Evolutionary conservation across 768 basidiomycete species (phyloP).

Genomic region (Stropharia rugosoannulata): DNA sequence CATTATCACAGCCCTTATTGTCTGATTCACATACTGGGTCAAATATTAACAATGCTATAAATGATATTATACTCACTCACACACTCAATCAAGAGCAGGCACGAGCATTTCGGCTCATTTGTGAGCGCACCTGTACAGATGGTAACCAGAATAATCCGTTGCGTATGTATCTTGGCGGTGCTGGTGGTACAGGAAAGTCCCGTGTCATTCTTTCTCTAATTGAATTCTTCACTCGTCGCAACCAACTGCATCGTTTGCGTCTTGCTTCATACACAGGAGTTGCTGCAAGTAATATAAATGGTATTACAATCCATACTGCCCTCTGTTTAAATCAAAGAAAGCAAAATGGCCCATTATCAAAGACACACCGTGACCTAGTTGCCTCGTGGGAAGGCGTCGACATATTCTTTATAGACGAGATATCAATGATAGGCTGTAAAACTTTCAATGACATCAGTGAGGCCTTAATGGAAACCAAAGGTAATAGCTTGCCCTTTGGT

Average conservation of each 20-base stretch:
- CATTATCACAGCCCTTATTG: no score
- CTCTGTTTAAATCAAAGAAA: constrained; percentile 18
- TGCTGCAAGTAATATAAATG: constrained; percentile 36
- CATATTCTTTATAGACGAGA: constrained; percentile 36
- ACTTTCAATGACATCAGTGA: constrained; percentile 30
- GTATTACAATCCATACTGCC: constrained; percentile 39
- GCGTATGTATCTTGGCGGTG: constrained; percentile 34
- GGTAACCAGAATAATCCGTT: constrained; percentile 16
- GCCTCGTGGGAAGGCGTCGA: constrained; percentile 39
- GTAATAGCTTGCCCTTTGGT: constrained; percentile 29
- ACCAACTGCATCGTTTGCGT: constrained; percentile 23
- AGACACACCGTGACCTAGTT: not conserved
- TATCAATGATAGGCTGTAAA: constrained; percentile 38
- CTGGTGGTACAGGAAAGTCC: constrained; percentile 45
- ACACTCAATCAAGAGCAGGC: constrained; percentile 34
- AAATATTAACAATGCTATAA: no score
- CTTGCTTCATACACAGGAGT: constrained; percentile 36
- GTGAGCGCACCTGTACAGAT: constrained; percentile 19
- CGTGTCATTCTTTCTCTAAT: constrained; percentile 34
- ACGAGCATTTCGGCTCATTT: constrained; percentile 29
- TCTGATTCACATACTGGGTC: no score
- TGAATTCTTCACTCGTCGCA: constrained; percentile 24
- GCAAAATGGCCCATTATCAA: not conserved
- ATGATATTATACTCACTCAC: no score
- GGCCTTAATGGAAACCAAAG: constrained; percentile 31